Percentiles rank a stretch among this genome's conserved stretches.
Conservation (phyloP, 495 filamentous ascomycete species). For the Clohesyomyces aquaticus region DNA sequence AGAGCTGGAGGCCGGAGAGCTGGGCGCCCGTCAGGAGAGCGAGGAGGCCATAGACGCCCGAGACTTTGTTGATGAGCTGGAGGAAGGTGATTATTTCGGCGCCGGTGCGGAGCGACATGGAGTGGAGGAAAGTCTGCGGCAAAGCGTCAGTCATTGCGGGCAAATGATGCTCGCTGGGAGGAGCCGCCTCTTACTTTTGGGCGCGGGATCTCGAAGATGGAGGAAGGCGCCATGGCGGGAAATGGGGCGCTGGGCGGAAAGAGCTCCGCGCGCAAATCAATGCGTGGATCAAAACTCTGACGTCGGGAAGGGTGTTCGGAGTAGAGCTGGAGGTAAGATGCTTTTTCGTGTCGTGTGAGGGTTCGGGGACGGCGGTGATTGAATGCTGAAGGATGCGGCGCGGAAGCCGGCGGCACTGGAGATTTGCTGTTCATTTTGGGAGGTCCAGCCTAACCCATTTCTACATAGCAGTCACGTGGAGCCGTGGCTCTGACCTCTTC, state of each 20-base stretch:
- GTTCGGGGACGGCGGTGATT: background rate
- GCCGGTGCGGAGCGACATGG: conserved; percentile 83
- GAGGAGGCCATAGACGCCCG: conserved; percentile 84
- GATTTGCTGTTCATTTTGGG: background rate
- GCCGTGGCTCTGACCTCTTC: background rate
- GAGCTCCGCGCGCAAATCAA: background rate
- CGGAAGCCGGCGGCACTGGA: conserved; percentile 15
- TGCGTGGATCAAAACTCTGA: background rate
- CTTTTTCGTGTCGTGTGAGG: conserved; percentile 12
- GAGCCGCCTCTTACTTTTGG: conserved; percentile 37
- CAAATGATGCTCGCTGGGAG: conserved; percentile 3
- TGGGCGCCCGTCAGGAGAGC: conserved; percentile 60
- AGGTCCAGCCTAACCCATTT: conserved; percentile 12
- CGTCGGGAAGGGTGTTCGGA: conserved; percentile 1
- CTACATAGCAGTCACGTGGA: conserved; percentile 12
- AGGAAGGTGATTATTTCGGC: conserved; percentile 78
- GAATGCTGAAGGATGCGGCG: conserved; percentile 1
- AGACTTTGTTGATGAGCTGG: conserved; percentile 83
- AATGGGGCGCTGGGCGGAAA: background rate
- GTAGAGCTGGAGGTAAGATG: conserved; percentile 1
- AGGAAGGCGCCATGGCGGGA: conserved; percentile 10
- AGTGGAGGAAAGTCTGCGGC: conserved; percentile 73
- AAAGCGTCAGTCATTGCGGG: conserved; percentile 26
- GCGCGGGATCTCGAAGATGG: conserved; percentile 36
- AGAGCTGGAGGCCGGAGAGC: conserved; percentile 48